A percentile compares a stretch with the other conserved stretches of the same genome.
Evolutionary conservation across 441 rosid species (phyloP).

Genomic region (Erodium chrysanthum): DNA sequence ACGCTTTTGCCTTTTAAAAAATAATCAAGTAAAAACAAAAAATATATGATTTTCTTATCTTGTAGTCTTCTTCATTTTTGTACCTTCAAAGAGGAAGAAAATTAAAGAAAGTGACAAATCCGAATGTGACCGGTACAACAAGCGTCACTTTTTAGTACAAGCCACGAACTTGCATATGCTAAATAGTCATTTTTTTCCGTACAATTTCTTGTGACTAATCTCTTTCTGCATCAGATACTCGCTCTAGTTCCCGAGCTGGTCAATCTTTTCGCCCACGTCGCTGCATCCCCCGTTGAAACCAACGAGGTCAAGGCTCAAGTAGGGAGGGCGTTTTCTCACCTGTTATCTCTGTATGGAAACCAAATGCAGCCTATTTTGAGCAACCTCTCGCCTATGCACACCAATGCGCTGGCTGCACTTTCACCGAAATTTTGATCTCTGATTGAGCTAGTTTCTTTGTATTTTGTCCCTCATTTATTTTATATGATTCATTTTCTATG

Average conservation of each 20-base stretch:
- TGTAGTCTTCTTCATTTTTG: no score
- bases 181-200: no score
- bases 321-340: conserved; percentile 78
- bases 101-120: no score
- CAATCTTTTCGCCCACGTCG: conserved; percentile 76
- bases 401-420: conserved; percentile 69
- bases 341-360: conserved; percentile 63
- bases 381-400: conserved; percentile 65
- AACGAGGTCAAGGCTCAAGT: conserved; percentile 77
- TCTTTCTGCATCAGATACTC: no score
- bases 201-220: no score
- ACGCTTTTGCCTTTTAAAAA: no score
- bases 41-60: no score
- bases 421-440: conserved; percentile 42
- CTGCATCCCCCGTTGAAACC: conserved; percentile 69
- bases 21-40: no score
- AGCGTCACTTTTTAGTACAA: no score
- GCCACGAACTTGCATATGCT: no score
- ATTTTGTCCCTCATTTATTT: background rate
- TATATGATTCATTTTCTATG: background rate
- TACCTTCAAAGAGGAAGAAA: no score
- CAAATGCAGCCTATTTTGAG: conserved; percentile 82
- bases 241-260: conserved; percentile 74
- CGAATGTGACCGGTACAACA: no score
- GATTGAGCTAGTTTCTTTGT: background rate